Evolutionary conservation across 2,329 filamentous ascomycete species (phyloP).

Genomic region (Aureobasidium leucospermi): DNA sequence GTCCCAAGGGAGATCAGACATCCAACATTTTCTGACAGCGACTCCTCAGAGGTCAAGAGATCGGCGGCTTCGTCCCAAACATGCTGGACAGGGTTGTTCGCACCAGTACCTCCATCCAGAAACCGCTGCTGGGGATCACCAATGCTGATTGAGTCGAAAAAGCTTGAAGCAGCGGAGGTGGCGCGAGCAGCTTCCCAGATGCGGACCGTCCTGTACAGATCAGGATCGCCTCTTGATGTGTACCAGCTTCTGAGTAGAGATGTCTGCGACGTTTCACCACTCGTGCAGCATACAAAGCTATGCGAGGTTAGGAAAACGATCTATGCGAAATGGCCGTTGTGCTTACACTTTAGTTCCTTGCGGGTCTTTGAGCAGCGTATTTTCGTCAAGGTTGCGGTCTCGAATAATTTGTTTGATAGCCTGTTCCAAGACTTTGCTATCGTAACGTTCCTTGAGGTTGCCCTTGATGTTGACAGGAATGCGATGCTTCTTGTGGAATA

Average conservation of each 20-base stretch:
- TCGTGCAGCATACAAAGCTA: constrained; percentile 17
- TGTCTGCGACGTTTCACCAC: background rate
- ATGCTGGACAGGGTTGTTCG: constrained; percentile 42
- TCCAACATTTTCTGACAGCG: background rate
- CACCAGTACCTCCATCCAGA: constrained; percentile 37
- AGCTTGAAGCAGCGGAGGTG: constrained; percentile 26
- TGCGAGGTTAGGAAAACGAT: background rate
- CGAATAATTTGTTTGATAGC: constrained; percentile 18
- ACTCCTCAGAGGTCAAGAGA: background rate
- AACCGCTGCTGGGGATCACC: constrained; percentile 27
- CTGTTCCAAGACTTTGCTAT: constrained; percentile 1
- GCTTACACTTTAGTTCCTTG: background rate
- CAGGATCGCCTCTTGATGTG: background rate
- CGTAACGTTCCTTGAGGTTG: constrained; percentile 14
- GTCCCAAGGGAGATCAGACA: constrained; percentile 9
- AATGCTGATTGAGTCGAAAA: constrained; percentile 32
- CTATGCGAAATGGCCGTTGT: background rate
- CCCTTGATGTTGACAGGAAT: constrained; percentile 6
- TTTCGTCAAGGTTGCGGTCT: background rate
- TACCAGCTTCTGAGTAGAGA: background rate
- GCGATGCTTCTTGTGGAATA: constrained; percentile 13
- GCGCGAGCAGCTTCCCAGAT: constrained; percentile 26
- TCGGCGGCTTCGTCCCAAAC: constrained; percentile 28
- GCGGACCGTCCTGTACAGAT: constrained; percentile 16
- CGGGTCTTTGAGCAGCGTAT: background rate